Evolutionary conservation across 768 basidiomycete genomes (phyloP), one percentile per base, ranked within the genome.

Genomic region (Russula lepida): DNA sequence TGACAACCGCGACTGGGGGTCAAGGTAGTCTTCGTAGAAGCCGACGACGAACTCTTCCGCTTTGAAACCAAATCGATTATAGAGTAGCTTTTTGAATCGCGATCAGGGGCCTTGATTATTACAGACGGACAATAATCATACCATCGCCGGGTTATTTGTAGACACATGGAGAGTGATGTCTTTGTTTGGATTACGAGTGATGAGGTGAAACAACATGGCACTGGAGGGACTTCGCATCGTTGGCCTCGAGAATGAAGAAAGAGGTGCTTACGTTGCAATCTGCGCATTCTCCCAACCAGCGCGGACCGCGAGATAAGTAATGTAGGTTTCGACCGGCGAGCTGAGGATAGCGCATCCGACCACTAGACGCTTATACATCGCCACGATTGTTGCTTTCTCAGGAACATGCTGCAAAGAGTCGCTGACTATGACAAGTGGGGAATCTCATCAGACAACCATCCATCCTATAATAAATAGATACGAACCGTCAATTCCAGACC

Each of bases 31-130:
- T 47, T 88, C 85, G 65, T 92, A 92, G 67, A 92, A 92, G 21
- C 86, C 88, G 23, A 81, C 83, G 23, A 92, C 78, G 61, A 91
- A 91, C 68, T 88, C 88, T 72, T 92, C 89, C 0, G 88, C 86
- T 66, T 92, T 92, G 78, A 92, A 91, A 28, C 90, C 89, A 67
- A 92, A 91, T 53, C 83, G 84, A 64, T 92, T 92, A 73, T 92
- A 92, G 19, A 92, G 71, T 4, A 91, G 73, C 89, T 90, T 53
- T 54, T 47, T 8, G 9, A 62, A 35, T 66, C 62, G 64, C 64
- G 47, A 50, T 55, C 32, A 43, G 25, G 54, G 17, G 39, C 37
- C 43, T 30, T 57, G 32, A 39, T 7, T 2, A 37, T 44, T 30
- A 37, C 13, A 35, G 32, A 57, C 13, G 6, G 33, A 51, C 21